Base-by-base conservation (phyloP, 129 eudicot genomes). In the Tagetes patula region DNA sequence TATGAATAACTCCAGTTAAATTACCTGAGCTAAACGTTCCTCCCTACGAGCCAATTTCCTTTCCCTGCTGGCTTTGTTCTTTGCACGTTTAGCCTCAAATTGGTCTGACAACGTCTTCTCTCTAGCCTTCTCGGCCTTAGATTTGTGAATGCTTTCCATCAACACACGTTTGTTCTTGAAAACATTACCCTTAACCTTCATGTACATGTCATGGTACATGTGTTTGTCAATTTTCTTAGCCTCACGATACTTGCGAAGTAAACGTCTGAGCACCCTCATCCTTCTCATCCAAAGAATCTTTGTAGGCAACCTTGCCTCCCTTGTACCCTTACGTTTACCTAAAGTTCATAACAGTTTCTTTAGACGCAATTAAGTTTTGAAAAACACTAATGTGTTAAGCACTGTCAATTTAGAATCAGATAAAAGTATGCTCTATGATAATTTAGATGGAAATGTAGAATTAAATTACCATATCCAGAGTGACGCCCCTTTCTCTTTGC, bases 191-290 rank as follows among this genome's bases (percentile, higher is more conserved):
- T 90, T 87, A n/a, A 90, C 96, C 82, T 83, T 90, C 96, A 90
- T 90, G 87, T 90, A 90, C 96, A 90, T 90, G 77, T 90, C 96
- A 76, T 90, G 96, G 34, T 90, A 90, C 96, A 90, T 90, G 78
- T 90, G 96, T 64, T 84, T 90, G 83, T 90, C 96, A 40, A 90
- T 90, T 82, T 90, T 90, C 89, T 90, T 90, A 0, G 96, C 64
- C 80, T 90, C 96, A 9, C 96, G 76, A 67, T 87, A 90, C 75
- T 90, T 90, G 40, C 95, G 84, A 48, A 90, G 96, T 65, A 90
- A 76, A 10, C 96, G 84, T 82, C 96, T 85, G 2, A 90, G 87
- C 13, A 90, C 96, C 75, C 96, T 88, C 96, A 90, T 83, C 79
- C 95, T 90, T 63, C 96, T 79, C 96, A 90, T 90, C 96, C 96